These are phyloP conservation scores for Penicillium sp. DNA, from an alignment of 2,329 filamentous ascomycete species.

Conservation along the genomic window DNA sequence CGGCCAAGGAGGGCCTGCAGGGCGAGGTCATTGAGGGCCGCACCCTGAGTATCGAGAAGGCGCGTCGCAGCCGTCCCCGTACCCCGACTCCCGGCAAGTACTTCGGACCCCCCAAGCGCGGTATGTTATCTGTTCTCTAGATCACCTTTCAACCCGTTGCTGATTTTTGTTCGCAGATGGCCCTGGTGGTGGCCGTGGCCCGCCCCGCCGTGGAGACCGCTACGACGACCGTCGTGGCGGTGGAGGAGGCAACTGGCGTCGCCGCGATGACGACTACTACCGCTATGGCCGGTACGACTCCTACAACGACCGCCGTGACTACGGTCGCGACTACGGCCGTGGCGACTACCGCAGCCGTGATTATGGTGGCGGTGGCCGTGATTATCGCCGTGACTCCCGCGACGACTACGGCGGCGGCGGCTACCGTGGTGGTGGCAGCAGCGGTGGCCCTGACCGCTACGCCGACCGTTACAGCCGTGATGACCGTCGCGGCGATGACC, in stretches of 20 bases:
- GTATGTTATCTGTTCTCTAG: conserved; percentile 53
- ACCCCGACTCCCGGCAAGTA: conserved; percentile 98
- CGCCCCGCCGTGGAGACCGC: conserved; percentile 46
- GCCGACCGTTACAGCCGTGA: conserved; percentile 46
- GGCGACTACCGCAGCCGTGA: conserved; percentile 48
- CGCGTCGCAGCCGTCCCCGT: conserved; percentile 87
- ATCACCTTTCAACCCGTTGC: conserved; percentile 1
- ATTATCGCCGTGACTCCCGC: conserved; percentile 47
- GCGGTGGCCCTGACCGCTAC: conserved; percentile 42
- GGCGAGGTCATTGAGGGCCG: conserved; percentile 93
- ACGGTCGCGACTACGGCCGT: conserved; percentile 62
- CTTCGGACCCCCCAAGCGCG: conserved; percentile 96
- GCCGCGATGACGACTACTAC: conserved; percentile 45
- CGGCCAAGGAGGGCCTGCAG: conserved; percentile 92
- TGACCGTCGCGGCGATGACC: conserved; percentile 44
- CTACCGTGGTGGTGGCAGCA: conserved; percentile 29
- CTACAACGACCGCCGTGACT: conserved; percentile 55
- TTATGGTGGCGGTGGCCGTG: conserved; percentile 41
- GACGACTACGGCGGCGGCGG: conserved; percentile 45
- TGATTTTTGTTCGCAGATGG: conserved; percentile 30
- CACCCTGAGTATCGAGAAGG: conserved; percentile 97
- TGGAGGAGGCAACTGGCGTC: conserved; percentile 50
- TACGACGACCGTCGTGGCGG: conserved; percentile 56
- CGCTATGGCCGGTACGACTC: conserved; percentile 49
- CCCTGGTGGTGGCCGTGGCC: conserved; percentile 35